Evolutionary conservation across 352 stramenopile genomes (phyloP).

Genomic region (Globisporangium acanthophoron): DNA sequence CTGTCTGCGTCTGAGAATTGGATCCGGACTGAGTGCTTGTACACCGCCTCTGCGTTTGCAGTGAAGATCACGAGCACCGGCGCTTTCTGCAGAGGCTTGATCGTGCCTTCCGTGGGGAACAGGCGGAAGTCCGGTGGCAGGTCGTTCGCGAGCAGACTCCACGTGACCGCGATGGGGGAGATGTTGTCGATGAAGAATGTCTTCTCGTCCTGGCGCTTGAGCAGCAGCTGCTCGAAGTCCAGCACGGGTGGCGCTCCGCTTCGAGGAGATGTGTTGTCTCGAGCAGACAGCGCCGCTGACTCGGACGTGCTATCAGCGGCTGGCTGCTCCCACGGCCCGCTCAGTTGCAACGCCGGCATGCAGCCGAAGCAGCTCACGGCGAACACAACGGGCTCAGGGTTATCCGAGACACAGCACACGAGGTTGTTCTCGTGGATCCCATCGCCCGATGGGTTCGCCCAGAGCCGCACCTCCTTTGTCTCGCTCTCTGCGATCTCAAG

Average conservation of each 20-base stretch:
- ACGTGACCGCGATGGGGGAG: slow-evolving; percentile 68
- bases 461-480: slow-evolving; percentile 89
- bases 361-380: slow-evolving; percentile 84
- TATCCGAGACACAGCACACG: slow-evolving; percentile 89
- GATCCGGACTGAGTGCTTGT: slow-evolving; percentile 56
- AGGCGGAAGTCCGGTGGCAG: slow-evolving; percentile 65
- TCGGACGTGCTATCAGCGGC: slow-evolving; percentile 48
- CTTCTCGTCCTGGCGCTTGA: slow-evolving; percentile 84
- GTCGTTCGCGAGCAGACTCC: slow-evolving; percentile 33
- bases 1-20: slow-evolving; percentile 84
- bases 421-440: slow-evolving; percentile 71
- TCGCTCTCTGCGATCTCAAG: slow-evolving; percentile 86
- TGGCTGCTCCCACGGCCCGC: slow-evolving; percentile 83
- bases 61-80: slow-evolving; percentile 68
- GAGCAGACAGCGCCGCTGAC: slow-evolving; percentile 10
- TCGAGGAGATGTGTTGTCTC: slow-evolving; percentile 1
- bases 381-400: slow-evolving; percentile 88
- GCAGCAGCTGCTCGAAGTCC: slow-evolving; percentile 91
- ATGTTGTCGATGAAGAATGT: slow-evolving; percentile 86
- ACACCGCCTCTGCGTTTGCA: slow-evolving; percentile 56
- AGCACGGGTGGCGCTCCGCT: slow-evolving; percentile 27
- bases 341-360: slow-evolving; percentile 64
- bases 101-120: slow-evolving; percentile 61
- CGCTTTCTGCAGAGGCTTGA: slow-evolving; percentile 64
- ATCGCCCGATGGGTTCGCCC: slow-evolving; percentile 75